phyloP scores from a whole-genome alignment of 139 green algal genomes.

The Coelastrella sp. region DNA sequence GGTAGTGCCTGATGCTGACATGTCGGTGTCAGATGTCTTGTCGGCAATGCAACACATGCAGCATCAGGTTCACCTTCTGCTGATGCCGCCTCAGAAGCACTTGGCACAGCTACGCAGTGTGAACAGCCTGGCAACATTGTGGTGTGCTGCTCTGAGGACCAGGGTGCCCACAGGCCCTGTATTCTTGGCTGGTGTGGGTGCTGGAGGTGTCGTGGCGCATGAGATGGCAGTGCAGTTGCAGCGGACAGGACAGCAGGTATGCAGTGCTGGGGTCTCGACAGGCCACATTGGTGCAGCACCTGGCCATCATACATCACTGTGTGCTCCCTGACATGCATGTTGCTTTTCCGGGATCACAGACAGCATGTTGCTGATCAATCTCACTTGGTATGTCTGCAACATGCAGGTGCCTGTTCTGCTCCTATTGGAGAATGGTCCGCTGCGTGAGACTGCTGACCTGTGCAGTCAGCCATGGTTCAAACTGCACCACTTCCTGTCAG shows the following conservation, averaged over 20 bases:
- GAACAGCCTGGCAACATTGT: conserved; percentile 56
- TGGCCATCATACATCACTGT: too few relatives aligned
- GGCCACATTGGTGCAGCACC: too few relatives aligned
- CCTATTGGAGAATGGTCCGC: conserved; percentile 57
- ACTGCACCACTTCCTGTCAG: conserved; percentile 55
- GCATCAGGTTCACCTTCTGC: conserved; percentile 37
- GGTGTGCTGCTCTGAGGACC: conserved; percentile 40
- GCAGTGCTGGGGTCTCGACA: too few relatives aligned
- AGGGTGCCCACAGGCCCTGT: conserved; percentile 42
- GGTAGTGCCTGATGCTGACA: conserved; percentile 49
- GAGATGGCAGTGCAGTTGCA: conserved; percentile 79
- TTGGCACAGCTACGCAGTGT: conserved; percentile 43
- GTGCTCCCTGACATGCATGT: too few relatives aligned
- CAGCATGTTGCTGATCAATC: too few relatives aligned
- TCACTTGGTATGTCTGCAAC: background rate
- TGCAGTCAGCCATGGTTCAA: conserved; percentile 67
- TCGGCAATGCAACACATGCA: conserved; percentile 46
- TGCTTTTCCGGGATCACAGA: too few relatives aligned
- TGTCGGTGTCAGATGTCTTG: conserved; percentile 38
- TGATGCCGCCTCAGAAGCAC: conserved; percentile 41
- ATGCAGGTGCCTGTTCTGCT: conserved; percentile 48
- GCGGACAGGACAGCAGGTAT: conserved; percentile 32
- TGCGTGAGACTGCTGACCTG: conserved; percentile 58
- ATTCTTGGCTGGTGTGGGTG: conserved; percentile 71
- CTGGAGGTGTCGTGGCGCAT: conserved; percentile 73